These are phyloP conservation scores for Populus euphratica DNA, from an alignment of 345 rosid species.

Conservation along the genomic window DNA sequence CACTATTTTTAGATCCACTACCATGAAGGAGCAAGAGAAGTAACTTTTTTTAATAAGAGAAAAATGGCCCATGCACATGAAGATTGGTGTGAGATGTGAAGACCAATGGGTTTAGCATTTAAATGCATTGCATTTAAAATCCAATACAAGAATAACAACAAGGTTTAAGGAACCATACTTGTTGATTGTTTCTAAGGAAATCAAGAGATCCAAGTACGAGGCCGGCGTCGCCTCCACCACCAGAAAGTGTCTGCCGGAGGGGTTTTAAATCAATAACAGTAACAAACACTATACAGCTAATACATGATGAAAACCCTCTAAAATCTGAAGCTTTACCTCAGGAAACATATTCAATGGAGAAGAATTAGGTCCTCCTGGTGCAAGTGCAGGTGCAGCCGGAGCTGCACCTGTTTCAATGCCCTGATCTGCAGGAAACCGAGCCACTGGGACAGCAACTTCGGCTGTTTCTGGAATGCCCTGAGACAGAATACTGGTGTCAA, in stretches of 20 bases:
- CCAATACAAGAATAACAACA: constrained; percentile 5
- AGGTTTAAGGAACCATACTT: constrained; percentile 40
- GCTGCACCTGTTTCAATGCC: constrained; percentile 52
- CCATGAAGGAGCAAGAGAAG: background rate
- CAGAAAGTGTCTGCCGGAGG: constrained; percentile 62
- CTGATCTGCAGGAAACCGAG: constrained; percentile 44
- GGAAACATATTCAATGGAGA: constrained; percentile 96
- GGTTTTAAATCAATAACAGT: constrained; percentile 12
- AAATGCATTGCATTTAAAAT: too few relatives aligned
- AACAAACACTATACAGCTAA: constrained; percentile 9
- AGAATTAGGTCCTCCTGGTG: constrained; percentile 82
- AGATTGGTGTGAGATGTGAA: too few relatives aligned
- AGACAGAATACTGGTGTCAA: constrained; percentile 22
- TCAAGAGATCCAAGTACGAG: constrained; percentile 83
- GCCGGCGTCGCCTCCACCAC: constrained; percentile 27
- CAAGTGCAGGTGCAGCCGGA: constrained; percentile 41
- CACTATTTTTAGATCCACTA: background rate
- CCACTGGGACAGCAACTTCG: constrained; percentile 68
- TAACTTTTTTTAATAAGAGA: too few relatives aligned
- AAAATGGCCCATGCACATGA: too few relatives aligned
- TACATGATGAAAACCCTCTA: background rate
- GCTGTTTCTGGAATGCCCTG: constrained; percentile 94
- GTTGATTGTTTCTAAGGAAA: constrained; percentile 88
- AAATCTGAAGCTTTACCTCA: constrained; percentile 48
- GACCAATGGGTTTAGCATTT: too few relatives aligned